Evolutionary conservation across 2,329 filamentous ascomycete species (phyloP).

Genomic region (Aspergillus clavatus): DNA sequence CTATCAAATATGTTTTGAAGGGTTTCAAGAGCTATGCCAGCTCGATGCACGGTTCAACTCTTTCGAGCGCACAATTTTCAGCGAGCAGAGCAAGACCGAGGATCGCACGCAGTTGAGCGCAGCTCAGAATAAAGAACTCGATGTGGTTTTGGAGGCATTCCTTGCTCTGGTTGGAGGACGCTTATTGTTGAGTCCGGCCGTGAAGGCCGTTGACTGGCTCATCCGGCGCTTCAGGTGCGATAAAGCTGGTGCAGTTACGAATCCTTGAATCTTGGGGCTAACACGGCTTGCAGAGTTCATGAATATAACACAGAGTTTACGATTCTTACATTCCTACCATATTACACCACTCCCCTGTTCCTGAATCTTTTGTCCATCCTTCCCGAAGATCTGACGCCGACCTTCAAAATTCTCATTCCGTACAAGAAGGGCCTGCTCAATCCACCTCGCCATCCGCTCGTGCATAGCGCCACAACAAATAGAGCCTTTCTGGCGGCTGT

Average conservation of each 20-base stretch:
- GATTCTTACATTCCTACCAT: slow-evolving; percentile 84
- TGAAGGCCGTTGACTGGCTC: slow-evolving; percentile 93
- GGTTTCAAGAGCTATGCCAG: slow-evolving; percentile 84
- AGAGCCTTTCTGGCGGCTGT: slow-evolving; percentile 69
- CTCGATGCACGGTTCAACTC: slow-evolving; percentile 73
- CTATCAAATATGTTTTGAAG: slow-evolving; percentile 79
- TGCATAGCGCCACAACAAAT: slow-evolving; percentile 77
- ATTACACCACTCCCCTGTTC: slow-evolving; percentile 82
- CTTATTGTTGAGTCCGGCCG: slow-evolving; percentile 75
- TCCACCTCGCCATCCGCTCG: slow-evolving; percentile 74
- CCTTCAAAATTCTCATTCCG: slow-evolving; percentile 79
- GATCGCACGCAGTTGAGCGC: slow-evolving; percentile 81
- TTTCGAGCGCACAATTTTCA: slow-evolving; percentile 79
- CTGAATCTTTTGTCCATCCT: slow-evolving; percentile 81
- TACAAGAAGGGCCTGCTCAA: slow-evolving; percentile 74
- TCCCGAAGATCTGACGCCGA: slow-evolving; percentile 64
- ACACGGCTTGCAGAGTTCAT: slow-evolving; percentile 61
- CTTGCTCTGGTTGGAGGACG: slow-evolving; percentile 72
- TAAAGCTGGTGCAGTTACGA: neutral
- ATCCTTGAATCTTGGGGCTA: slow-evolving; percentile 8
- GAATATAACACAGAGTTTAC: slow-evolving; percentile 79
- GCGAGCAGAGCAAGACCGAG: slow-evolving; percentile 83
- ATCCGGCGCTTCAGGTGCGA: slow-evolving; percentile 79
- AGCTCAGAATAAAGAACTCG: slow-evolving; percentile 74
- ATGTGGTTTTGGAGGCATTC: slow-evolving; percentile 74